A percentile compares a stretch with the other conserved stretches of the same genome.
Conservation (phyloP, 306 rosid genomes). For the Fagus crenata region DNA sequence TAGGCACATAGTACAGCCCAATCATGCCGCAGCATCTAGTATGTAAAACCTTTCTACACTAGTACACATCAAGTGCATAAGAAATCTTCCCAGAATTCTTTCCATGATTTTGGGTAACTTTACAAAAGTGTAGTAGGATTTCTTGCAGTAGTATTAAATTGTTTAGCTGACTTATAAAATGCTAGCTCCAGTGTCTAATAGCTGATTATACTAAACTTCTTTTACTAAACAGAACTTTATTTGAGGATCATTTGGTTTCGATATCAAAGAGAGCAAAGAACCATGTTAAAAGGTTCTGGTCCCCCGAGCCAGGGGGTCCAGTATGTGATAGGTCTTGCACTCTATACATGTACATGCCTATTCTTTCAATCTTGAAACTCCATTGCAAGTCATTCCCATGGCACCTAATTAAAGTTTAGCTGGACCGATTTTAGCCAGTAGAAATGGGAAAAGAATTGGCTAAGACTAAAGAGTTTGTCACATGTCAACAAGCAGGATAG, state of each 20-base stretch:
- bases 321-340: conserved; percentile 35
- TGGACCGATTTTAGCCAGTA: conserved; percentile 43
- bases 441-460: conserved; percentile 28
- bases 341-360: conserved; percentile 13
- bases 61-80: too few species aligned
- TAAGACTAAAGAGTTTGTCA: conserved; percentile 41
- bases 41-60: too few species aligned
- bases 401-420: conserved; percentile 32
- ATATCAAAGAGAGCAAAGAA: conserved; percentile 5
- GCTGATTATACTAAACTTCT: background rate
- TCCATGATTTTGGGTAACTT: too few species aligned
- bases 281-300: conserved; percentile 36
- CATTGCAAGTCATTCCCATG: conserved; percentile 22
- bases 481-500: conserved; percentile 43
- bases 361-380: conserved; percentile 18
- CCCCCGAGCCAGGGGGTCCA: conserved; percentile 42
- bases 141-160: too few species aligned
- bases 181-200: too few species aligned
- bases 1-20: conserved; percentile 12
- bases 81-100: too few species aligned
- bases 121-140: too few species aligned
- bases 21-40: conserved; percentile 19
- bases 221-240: background rate
- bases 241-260: conserved; percentile 24
- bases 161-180: too few species aligned